These are phyloP conservation scores for Bryoglossum gracile DNA, from an alignment of 495 filamentous ascomycete species.

Conservation along the genomic window DNA sequence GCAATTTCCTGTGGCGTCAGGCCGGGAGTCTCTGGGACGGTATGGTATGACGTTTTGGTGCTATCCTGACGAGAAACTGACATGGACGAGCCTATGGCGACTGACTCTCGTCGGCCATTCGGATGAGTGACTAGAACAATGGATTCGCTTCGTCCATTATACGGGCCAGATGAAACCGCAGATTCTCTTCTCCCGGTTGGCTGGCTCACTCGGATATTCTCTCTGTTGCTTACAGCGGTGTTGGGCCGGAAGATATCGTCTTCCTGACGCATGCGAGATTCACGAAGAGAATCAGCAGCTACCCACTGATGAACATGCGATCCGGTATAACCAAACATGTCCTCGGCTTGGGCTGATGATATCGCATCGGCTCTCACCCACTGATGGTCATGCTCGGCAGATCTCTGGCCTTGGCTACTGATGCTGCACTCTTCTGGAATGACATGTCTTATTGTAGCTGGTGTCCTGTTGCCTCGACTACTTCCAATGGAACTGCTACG, in stretches of 20 bases:
- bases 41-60: conserved; percentile 18
- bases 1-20: conserved; percentile 27
- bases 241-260: conserved; percentile 19
- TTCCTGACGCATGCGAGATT: conserved; percentile 15
- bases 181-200: neutral
- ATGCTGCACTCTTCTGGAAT: conserved; percentile 11
- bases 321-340: conserved; percentile 19
- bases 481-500: conserved; percentile 24
- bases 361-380: conserved; percentile 18
- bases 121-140: no score
- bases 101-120: no score
- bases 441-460: conserved; percentile 32
- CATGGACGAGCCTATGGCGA: no score
- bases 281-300: conserved; percentile 19
- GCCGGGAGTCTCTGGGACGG: conserved; percentile 13
- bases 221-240: neutral
- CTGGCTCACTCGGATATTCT: neutral
- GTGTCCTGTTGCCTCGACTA: conserved; percentile 7
- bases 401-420: neutral
- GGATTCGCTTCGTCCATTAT: no score
- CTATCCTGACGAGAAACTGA: conserved; percentile 15
- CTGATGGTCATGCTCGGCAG: conserved; percentile 13
- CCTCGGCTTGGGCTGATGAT: conserved; percentile 11
- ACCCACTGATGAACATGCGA: conserved; percentile 21
- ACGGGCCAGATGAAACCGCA: neutral